phyloP scores from a whole-genome alignment of 805 yeast genomes.

The Schizosaccharomyces japonicus region DNA sequence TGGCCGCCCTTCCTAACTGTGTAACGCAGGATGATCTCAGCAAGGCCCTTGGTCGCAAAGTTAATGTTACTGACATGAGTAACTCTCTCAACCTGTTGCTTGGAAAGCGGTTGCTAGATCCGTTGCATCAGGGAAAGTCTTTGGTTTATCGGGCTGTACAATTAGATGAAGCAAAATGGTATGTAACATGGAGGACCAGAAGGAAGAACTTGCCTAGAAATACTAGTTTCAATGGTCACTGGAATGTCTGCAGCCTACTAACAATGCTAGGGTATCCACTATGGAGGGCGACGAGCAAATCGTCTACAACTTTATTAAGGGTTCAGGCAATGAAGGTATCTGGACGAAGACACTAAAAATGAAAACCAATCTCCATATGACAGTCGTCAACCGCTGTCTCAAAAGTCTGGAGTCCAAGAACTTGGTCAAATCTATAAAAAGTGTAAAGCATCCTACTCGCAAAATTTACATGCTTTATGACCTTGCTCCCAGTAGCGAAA shows the following conservation, averaged over 20 bases:
- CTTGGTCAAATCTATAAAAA: conserved; percentile 67
- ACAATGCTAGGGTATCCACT: not conserved
- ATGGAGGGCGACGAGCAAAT: conserved; percentile 36
- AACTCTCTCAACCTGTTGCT: not conserved
- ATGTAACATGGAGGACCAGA: no score
- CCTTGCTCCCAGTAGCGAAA: conserved; percentile 80
- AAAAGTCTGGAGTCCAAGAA: conserved; percentile 55
- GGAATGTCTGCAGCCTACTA: not conserved
- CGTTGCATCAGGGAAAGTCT: not conserved
- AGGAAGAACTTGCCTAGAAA: no score
- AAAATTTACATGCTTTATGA: conserved; percentile 89
- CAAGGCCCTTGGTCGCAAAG: not conserved
- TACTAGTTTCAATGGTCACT: no score
- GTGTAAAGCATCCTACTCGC: conserved; percentile 79
- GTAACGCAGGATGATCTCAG: not conserved
- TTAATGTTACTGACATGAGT: not conserved
- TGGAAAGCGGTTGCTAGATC: not conserved
- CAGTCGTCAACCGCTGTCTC: conserved; percentile 53
- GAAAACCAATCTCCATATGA: conserved; percentile 66
- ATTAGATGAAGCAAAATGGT: conserved; percentile 1
- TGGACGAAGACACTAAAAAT: conserved; percentile 81
- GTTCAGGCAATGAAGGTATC: conserved; percentile 68
- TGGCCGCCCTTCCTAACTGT: not conserved
- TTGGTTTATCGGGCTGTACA: not conserved
- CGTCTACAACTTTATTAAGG: conserved; percentile 58